Conservation (phyloP, 345 rosid genomes). For the Eucalyptus regnans region DNA sequence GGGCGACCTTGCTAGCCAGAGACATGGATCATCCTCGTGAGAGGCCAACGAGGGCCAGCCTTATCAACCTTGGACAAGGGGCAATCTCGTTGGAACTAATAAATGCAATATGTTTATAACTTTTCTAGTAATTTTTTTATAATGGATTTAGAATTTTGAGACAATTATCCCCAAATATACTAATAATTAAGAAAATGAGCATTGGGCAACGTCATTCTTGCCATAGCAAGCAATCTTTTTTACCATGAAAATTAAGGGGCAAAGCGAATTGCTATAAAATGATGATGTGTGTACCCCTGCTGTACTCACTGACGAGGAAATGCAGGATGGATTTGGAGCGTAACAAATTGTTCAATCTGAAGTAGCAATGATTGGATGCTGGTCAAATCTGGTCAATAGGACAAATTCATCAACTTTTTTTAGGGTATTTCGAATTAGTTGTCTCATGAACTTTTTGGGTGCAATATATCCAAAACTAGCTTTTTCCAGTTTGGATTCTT, state of each 20-base stretch:
- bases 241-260: background rate
- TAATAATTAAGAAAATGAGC: background rate
- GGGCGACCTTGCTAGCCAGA: accelerated
- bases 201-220: background rate
- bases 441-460: no score
- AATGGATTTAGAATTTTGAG: background rate
- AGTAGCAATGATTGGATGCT: background rate
- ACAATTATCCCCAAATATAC: background rate
- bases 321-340: background rate
- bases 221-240: background rate
- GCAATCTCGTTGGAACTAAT: accelerated
- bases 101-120: background rate
- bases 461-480: no score
- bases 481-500: no score
- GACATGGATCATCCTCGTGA: background rate
- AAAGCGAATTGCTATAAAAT: background rate
- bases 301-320: background rate
- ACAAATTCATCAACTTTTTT: no score
- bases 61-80: no score
- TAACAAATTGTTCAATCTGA: background rate
- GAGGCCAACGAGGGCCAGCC: no score
- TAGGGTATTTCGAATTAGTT: no score
- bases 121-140: background rate
- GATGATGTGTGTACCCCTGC: background rate
- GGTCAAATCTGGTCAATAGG: no score